phyloP scores from a whole-genome alignment of 2,329 filamentous ascomycete species.

The Aspergillus sp. region DNA sequence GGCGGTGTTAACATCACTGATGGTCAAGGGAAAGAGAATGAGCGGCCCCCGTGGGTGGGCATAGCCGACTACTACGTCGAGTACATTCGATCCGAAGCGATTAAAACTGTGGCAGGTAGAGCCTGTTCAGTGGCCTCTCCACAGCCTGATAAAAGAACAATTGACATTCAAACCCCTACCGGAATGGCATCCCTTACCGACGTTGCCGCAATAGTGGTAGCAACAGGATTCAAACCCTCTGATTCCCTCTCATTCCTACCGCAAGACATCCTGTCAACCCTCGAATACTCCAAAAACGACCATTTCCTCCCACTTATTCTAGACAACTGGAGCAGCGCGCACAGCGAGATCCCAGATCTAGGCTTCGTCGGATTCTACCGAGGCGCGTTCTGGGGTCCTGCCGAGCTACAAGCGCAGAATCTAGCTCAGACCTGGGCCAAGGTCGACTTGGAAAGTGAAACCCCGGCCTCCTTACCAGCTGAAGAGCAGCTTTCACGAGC shows the following conservation, averaged over 20 bases:
- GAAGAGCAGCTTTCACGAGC: conserved; percentile 22
- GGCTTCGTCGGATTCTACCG: conserved; percentile 84
- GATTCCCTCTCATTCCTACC: conserved; percentile 66
- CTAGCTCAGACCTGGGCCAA: conserved; percentile 61
- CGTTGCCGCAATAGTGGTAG: conserved; percentile 68
- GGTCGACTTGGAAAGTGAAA: background rate
- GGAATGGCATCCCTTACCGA: conserved; percentile 49
- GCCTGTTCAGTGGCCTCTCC: conserved; percentile 17
- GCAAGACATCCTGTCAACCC: conserved; percentile 50
- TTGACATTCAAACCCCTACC: conserved; percentile 41
- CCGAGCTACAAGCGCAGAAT: conserved; percentile 80
- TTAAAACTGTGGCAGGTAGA: conserved; percentile 52
- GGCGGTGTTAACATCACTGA: conserved; percentile 34
- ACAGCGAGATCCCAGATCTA: conserved; percentile 60
- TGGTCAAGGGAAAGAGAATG: conserved; percentile 41
- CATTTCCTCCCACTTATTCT: conserved; percentile 64
- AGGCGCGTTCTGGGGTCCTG: conserved; percentile 81
- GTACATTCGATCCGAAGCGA: conserved; percentile 67
- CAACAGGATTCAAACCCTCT: conserved; percentile 71
- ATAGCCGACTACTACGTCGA: conserved; percentile 72
- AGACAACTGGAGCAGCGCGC: conserved; percentile 65
- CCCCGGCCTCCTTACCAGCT: background rate
- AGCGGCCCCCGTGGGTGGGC: conserved; percentile 63
- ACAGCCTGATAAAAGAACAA: conserved; percentile 6
- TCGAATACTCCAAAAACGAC: conserved; percentile 59